Conservation (phyloP, 78 protist genomes). For the Protostelium mycophagum region DNA sequence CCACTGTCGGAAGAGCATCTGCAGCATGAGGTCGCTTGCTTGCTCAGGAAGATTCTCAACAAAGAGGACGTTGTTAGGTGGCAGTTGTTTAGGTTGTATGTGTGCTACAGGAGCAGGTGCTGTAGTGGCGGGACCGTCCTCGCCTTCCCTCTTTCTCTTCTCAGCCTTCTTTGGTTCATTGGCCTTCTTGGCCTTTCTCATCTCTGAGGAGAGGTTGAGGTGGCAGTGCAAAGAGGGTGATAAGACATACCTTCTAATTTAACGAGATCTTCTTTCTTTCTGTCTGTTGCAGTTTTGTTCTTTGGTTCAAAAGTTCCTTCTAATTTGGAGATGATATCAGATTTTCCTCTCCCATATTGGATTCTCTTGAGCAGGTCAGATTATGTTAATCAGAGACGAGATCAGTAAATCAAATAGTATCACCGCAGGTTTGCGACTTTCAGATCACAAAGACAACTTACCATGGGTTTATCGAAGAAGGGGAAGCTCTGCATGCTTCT, state of each 20-base stretch:
- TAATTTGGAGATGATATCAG: conserved; percentile 76
- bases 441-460: conserved; percentile 3
- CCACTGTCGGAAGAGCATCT: conserved; percentile 76
- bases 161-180: conserved; percentile 1
- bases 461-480: conserved; percentile 86
- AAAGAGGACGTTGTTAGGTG: conserved; percentile 73
- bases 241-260: background rate
- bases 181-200: conserved; percentile 9
- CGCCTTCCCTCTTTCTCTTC: background rate
- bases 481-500: conserved; percentile 73
- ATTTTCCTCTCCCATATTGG: conserved; percentile 67
- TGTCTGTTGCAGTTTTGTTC: conserved; percentile 37
- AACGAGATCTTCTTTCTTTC: conserved; percentile 14
- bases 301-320: conserved; percentile 75
- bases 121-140: background rate
- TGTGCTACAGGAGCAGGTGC: background rate
- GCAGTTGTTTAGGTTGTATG: conserved; percentile 41
- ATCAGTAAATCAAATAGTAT: background rate
- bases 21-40: conserved; percentile 59
- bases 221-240: background rate
- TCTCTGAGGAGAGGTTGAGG: background rate
- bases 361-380: conserved; percentile 26
- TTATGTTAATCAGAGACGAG: background rate
- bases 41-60: conserved; percentile 78
- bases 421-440: background rate